Base-by-base conservation (phyloP, 2,329 filamentous ascomycete species). In the Diaporthe sp. region DNA sequence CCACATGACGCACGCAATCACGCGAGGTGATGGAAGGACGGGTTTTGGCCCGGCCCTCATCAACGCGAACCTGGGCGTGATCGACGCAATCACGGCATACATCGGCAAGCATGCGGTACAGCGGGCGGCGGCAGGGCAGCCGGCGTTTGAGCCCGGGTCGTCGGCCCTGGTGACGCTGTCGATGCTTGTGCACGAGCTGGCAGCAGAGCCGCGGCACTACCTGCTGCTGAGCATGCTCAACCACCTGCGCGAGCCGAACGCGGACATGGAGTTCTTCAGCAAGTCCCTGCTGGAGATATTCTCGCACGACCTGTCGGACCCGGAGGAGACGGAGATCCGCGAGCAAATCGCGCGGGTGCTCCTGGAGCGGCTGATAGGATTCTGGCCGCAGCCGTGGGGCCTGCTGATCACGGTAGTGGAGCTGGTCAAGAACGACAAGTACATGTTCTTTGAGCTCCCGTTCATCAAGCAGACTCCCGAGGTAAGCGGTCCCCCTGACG, bases 321-420 rank as follows among this genome's bases (percentile, higher is more conserved):
- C 94, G 22, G 94, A 97, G 81, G 94, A 96, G 80, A 89, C 89
- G 1, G 94, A 95, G 77, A 92, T 98, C 65, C 94, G 96, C 49
- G 94, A 98, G 85, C 95, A 97, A 83, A 96, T 99, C 75, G 95
- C 95, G 71, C 92, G 96, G 62, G 92, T 98, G 34, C 87, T 99
- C 61, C 88, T 98, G 51, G 97, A 99, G 88, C 92, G 97, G 67
- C 88, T 98, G 62, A 91, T 97, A 76, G 94, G 95, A 31, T 95
- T 95, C 83, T 95, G 96, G 86, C 96, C 96, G 71, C 96, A 98
- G 83, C 96, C 97, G 25, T 98, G 96, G 96, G 97, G 97, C 17
- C 87, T 99, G 58, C 93, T 98, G 82, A 93, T 96, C 77, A 96
- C 95, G 49, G 90, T 98, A 77, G 87, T 97, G 77, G 97, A 98